Evolutionary conservation across 257 asterid genomes (phyloP).

Genomic region (Gentiana dahurica): DNA sequence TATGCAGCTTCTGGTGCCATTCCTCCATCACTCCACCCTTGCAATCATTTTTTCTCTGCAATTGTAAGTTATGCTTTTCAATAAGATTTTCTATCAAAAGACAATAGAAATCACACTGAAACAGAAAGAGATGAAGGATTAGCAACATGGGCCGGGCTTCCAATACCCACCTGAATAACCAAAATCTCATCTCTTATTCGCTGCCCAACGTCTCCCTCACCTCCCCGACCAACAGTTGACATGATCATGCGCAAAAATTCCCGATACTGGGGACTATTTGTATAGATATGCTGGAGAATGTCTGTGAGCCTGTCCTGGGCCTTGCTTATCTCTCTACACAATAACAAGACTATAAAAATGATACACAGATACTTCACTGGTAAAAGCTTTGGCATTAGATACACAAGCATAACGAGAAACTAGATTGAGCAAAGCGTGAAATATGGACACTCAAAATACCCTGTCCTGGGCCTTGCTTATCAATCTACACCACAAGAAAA

Average conservation of each 20-base stretch:
- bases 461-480: no score
- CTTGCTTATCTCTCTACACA: constrained; percentile 84
- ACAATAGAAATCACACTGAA: constrained; percentile 1
- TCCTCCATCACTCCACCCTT: constrained; percentile 99
- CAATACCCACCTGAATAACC: constrained; percentile 68
- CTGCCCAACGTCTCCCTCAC: constrained; percentile 99
- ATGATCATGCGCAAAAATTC: constrained; percentile 78
- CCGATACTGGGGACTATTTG: constrained; percentile 52
- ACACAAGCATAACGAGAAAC: constrained; percentile 6
- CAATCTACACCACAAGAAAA: no score
- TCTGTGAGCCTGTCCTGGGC: constrained; percentile 98
- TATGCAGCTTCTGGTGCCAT: constrained; percentile 99
- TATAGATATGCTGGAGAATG: constrained; percentile 58
- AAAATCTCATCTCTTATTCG: constrained; percentile 95
- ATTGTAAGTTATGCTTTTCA: constrained; percentile 12
- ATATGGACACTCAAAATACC: no score
- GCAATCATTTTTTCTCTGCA: constrained; percentile 84
- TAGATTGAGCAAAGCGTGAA: neutral
- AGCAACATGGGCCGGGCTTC: neutral
- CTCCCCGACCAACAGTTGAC: constrained; percentile 99
- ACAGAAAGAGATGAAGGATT: neutral
- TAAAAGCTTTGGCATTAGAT: neutral
- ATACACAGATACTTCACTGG: neutral
- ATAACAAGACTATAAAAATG: constrained; percentile 7
- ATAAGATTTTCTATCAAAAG: constrained; percentile 5